Base-by-base conservation (phyloP, 2,329 filamentous ascomycete genomes). In the Fusarium sp. region DNA sequence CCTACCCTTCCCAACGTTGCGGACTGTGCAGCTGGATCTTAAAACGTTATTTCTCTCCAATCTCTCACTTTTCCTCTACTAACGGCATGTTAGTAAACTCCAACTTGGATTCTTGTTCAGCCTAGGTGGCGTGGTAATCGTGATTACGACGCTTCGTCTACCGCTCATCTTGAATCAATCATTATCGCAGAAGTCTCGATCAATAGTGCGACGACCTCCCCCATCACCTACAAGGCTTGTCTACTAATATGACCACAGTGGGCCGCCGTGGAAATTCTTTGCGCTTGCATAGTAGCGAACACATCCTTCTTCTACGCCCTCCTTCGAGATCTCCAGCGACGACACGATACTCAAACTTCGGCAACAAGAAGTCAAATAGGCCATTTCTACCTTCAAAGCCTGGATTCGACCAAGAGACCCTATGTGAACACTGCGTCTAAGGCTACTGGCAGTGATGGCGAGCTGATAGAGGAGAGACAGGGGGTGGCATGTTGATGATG, bases 211-310 rank as follows among this genome's bases (percentile, higher is more conserved):
- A 76, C 76, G 2, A 56, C 8, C 12, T 35, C 20, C n/a, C n/a
- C 29, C 3, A 5, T 22, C 31, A 16, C 31, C 5, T 22, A 10
- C 22, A 22, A 56, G 16, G 14, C 2, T 35, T 24, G 11, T 10
- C 31, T 10, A 5, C 16, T 20, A 22, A 31, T 51, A 0, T 12
- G 0, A 20, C 3, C 35, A 22, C 9, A 80, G 79, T 80, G 79
- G 79, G 79, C 79, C 31, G 78, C 79, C 5, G 75, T 81, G 44
- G 79, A 80, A 67, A 80, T 80, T 7, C 69, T 80, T 1, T 80
- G 79, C 70, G 79, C 77, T 3, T 81, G 79, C 42, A 64, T 81
- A 24, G 79, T 80, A 14, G 75, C 79, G 31, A 80, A 80, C 40
- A 78, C 79, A 0, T 72, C 79, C 2, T 80, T 80, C 56, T 81